Evolutionary conservation across 2,329 filamentous ascomycete genomes (phyloP).

Genomic region (Chaetoscypha palmicola): DNA sequence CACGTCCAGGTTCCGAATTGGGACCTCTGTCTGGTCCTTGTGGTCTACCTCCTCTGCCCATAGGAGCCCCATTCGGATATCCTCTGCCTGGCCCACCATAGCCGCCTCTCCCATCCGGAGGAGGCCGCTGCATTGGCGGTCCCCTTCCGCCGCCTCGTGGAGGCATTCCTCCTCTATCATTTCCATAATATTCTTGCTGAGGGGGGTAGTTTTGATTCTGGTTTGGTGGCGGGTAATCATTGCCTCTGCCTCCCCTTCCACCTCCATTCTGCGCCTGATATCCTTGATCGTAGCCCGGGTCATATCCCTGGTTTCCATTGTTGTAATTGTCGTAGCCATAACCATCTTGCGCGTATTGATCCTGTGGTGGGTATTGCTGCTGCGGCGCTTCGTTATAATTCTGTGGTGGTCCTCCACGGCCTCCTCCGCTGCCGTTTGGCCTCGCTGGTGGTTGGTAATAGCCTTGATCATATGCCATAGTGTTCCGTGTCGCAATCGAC

Average conservation of each 20-base stretch:
- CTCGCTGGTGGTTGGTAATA: slow-evolving; percentile 27
- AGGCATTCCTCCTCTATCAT: slow-evolving; percentile 20
- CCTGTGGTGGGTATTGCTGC: slow-evolving; percentile 54
- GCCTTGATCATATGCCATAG: slow-evolving; percentile 30
- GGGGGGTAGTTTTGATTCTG: slow-evolving; percentile 25
- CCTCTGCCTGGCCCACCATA: slow-evolving; percentile 26
- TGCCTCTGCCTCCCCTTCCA: slow-evolving; percentile 25
- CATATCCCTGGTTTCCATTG: slow-evolving; percentile 20
- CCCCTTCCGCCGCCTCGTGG: slow-evolving; percentile 23
- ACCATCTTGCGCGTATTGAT: slow-evolving; percentile 26
- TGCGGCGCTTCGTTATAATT: slow-evolving; percentile 22
- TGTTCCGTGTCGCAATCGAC: slow-evolving; percentile 6
- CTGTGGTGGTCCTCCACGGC: slow-evolving; percentile 25
- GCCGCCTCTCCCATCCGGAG: slow-evolving; percentile 20
- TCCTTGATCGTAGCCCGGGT: slow-evolving; percentile 23
- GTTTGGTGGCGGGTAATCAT: slow-evolving; percentile 25
- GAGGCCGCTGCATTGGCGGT: slow-evolving; percentile 25
- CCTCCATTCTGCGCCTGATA: slow-evolving; percentile 26
- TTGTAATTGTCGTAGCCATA: slow-evolving; percentile 28
- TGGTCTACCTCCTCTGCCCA: slow-evolving; percentile 23
- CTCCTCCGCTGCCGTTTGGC: slow-evolving; percentile 27
- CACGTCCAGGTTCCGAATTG: slow-evolving; percentile 27
- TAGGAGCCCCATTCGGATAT: slow-evolving; percentile 22
- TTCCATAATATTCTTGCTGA: slow-evolving; percentile 26
- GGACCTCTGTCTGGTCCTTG: slow-evolving; percentile 19